phyloP scores from a whole-genome alignment of 805 yeast genomes.

The Metschnikowia aberdeeniae region DNA sequence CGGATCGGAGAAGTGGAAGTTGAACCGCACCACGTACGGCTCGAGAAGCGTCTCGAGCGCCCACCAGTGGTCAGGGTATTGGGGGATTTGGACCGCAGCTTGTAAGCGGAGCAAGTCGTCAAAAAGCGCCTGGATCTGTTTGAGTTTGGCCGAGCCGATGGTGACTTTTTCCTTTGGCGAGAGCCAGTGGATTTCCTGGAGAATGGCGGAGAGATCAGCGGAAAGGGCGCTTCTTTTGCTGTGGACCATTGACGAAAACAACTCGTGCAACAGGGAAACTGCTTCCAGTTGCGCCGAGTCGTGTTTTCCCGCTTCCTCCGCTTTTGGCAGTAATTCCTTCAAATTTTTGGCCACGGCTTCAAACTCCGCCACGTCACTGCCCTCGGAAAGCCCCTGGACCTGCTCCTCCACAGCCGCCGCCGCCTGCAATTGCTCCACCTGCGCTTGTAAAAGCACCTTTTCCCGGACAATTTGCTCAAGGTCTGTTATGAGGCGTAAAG shows the following conservation, averaged over 20 bases:
- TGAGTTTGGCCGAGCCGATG: slow-evolving; percentile 13
- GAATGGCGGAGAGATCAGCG: slow-evolving; percentile 10
- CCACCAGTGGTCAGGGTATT: slow-evolving; percentile 43
- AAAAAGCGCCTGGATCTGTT: slow-evolving; percentile 5
- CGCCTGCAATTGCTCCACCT: slow-evolving; percentile 2
- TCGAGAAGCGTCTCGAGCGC: slow-evolving; percentile 45
- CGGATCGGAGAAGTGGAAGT: slow-evolving; percentile 54
- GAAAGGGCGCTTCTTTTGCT: slow-evolving; percentile 9
- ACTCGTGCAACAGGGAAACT: no score
- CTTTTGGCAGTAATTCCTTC: not conserved
- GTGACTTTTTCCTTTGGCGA: slow-evolving; percentile 15
- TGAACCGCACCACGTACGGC: slow-evolving; percentile 48
- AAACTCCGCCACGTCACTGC: slow-evolving; percentile 7
- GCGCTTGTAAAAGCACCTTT: not conserved
- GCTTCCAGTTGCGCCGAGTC: no score
- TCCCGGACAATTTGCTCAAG: not conserved
- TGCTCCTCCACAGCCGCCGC: slow-evolving; percentile 4
- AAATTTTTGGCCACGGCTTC: slow-evolving; percentile 9
- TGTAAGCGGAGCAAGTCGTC: slow-evolving; percentile 31
- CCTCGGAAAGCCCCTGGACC: slow-evolving; percentile 3
- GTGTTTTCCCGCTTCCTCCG: no score
- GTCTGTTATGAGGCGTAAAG: not conserved
- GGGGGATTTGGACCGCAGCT: slow-evolving; percentile 22
- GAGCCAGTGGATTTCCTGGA: slow-evolving; percentile 23
- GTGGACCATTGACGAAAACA: slow-evolving; percentile 1